Percentiles rank a stretch among this genome's conserved stretches.
These are phyloP conservation scores for Yamadazyma paraphyllophila DNA, from an alignment of 805 yeast species.

Conservation along the genomic window DNA sequence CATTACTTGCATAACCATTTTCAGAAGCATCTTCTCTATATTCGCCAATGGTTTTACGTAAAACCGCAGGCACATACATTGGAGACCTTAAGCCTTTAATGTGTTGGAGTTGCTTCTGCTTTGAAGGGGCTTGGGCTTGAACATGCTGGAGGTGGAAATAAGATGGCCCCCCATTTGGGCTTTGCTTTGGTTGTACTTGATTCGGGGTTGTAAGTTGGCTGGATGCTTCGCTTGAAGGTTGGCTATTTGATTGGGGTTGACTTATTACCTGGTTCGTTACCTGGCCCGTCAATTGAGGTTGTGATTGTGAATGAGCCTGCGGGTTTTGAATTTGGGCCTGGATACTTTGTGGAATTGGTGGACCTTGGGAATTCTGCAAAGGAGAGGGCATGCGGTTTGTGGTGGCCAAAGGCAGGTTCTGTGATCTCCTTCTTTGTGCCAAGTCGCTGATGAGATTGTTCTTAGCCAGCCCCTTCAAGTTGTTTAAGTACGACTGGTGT, in stretches of 20 bases:
- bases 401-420: conserved; percentile 5
- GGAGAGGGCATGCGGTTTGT: conserved; percentile 5
- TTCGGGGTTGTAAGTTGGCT: too few relatives aligned
- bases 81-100: conserved; percentile 82
- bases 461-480: conserved; percentile 8
- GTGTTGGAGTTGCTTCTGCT: conserved; percentile 51
- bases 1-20: too few relatives aligned
- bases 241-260: too few relatives aligned
- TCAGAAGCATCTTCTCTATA: conserved; percentile 6
- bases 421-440: conserved; percentile 19
- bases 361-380: neutral
- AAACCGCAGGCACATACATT: conserved; percentile 85
- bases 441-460: conserved; percentile 15
- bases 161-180: neutral
- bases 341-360: neutral
- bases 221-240: too few relatives aligned
- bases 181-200: too few relatives aligned
- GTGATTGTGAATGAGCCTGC: neutral
- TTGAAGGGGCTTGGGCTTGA: conserved; percentile 5
- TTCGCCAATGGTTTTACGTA: conserved; percentile 42
- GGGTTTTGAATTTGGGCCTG: neutral
- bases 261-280: neutral
- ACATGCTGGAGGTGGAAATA: conserved; percentile 1
- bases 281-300: neutral
- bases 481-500: conserved; percentile 15